Conservation (phyloP, 2,329 filamentous ascomycete species). For the Epichloe gansuensis region DNA sequence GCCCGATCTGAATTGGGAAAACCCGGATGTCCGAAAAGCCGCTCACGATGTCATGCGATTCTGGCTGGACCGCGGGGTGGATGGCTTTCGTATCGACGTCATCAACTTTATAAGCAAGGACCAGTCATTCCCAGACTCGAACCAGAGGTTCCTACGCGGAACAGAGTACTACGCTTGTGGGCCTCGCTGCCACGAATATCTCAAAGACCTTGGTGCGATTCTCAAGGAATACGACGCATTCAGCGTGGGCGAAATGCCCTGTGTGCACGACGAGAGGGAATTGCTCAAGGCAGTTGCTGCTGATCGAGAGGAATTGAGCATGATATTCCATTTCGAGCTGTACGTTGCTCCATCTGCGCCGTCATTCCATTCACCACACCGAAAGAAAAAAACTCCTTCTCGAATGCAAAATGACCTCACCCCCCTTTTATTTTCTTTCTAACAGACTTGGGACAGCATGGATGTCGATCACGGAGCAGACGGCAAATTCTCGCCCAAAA, state of each 20-base stretch:
- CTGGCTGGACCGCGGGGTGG: slow-evolving; percentile 57
- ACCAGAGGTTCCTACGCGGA: slow-evolving; percentile 18
- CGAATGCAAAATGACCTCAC: background rate
- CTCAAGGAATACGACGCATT: slow-evolving; percentile 35
- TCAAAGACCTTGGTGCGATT: slow-evolving; percentile 31
- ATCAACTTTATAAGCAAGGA: slow-evolving; percentile 57
- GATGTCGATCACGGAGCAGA: slow-evolving; percentile 33
- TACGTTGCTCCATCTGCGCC: slow-evolving; percentile 16
- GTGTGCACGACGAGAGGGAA: slow-evolving; percentile 27
- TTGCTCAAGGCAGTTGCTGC: slow-evolving; percentile 37
- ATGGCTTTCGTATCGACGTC: slow-evolving; percentile 55
- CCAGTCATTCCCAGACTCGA: slow-evolving; percentile 39
- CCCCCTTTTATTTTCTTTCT: background rate
- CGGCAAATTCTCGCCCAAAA: slow-evolving; percentile 29
- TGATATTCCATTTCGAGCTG: slow-evolving; percentile 64
- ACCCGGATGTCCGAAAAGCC: slow-evolving; percentile 47
- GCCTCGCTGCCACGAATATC: slow-evolving; percentile 32
- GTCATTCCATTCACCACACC: too few relatives aligned
- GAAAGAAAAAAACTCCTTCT: background rate
- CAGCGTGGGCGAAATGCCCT: slow-evolving; percentile 39
- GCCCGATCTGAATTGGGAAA: slow-evolving; percentile 71
- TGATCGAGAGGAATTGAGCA: slow-evolving; percentile 48
- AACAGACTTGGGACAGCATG: slow-evolving; percentile 21
- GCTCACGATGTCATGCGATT: slow-evolving; percentile 59
- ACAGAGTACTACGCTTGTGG: slow-evolving; percentile 41